Percentiles rank a stretch among this genome's conserved stretches.
Conservation (phyloP, 495 filamentous ascomycete genomes). For the Sordaria brevicollis region DNA sequence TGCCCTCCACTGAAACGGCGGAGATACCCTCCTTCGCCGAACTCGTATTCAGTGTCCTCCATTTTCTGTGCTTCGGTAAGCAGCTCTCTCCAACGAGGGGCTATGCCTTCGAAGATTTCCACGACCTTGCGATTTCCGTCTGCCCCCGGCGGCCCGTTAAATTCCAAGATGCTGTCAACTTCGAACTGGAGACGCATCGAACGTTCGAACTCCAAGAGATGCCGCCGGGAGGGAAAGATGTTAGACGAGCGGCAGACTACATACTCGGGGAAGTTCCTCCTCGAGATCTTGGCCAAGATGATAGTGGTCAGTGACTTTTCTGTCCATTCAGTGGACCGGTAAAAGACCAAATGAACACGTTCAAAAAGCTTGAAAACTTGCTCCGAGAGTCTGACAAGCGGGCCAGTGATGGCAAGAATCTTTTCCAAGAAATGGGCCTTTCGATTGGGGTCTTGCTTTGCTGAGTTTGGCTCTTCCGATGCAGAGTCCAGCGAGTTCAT, state of each 20-base stretch:
- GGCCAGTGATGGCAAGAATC: constrained; percentile 70
- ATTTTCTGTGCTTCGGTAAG: constrained; percentile 68
- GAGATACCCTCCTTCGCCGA: constrained; percentile 80
- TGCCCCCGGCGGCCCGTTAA: constrained; percentile 61
- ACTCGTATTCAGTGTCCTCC: constrained; percentile 71
- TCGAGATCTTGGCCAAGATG: constrained; percentile 80
- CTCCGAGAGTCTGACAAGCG: constrained; percentile 70
- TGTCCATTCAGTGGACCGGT: constrained; percentile 92
- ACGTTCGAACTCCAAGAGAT: constrained; percentile 81
- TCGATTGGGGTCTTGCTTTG: constrained; percentile 26
- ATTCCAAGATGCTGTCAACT: constrained; percentile 78
- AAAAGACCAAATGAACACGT: constrained; percentile 90
- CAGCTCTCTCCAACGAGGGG: constrained; percentile 70
- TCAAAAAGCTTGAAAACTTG: constrained; percentile 78
- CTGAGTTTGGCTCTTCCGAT: constrained; percentile 2
- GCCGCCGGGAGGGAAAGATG: constrained; percentile 68
- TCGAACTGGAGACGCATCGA: constrained; percentile 72
- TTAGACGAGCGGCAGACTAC: constrained; percentile 83
- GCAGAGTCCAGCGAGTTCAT: constrained; percentile 10
- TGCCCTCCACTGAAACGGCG: constrained; percentile 87
- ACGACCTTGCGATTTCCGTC: constrained; percentile 51
- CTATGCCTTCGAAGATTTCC: constrained; percentile 60
- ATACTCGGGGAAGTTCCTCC: constrained; percentile 80
- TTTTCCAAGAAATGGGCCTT: constrained; percentile 44
- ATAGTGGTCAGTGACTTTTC: constrained; percentile 94